Evolutionary conservation across 1,284 basidiomycete species (phyloP).

Genomic region (Phellinidium pouzarii): DNA sequence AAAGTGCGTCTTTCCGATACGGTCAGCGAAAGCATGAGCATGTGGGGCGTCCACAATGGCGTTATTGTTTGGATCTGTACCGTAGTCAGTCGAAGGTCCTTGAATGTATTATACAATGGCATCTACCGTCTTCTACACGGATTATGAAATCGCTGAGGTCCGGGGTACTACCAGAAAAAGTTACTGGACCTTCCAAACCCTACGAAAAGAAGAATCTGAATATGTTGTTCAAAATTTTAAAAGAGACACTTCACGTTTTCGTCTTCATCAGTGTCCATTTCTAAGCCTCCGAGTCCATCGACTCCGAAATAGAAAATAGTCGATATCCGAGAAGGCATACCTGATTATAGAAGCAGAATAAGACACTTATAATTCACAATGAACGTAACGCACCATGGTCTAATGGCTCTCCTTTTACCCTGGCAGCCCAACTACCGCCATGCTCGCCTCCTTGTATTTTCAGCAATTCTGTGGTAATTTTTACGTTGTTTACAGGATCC

Average conservation of each 20-base stretch:
- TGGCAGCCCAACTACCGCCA: slow-evolving; percentile 86
- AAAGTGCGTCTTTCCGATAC: slow-evolving; percentile 69
- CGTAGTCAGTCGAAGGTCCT: background rate
- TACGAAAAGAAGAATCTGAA: slow-evolving; percentile 28
- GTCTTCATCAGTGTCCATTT: slow-evolving; percentile 70
- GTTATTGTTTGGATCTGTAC: slow-evolving; percentile 51
- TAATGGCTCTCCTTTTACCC: slow-evolving; percentile 80
- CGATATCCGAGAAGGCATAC: slow-evolving; percentile 56
- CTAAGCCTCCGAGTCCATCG: slow-evolving; percentile 78
- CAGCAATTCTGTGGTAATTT: slow-evolving; percentile 78
- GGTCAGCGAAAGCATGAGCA: slow-evolving; percentile 52
- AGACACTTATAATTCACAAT: background rate
- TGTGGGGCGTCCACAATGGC: slow-evolving; percentile 47
- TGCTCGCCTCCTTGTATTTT: slow-evolving; percentile 74
- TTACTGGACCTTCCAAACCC: slow-evolving; percentile 67
- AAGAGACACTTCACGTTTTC: slow-evolving; percentile 49
- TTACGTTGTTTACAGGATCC: slow-evolving; percentile 78
- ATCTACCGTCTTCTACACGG: slow-evolving; percentile 71
- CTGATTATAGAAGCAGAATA: slow-evolving; percentile 26
- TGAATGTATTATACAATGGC: slow-evolving; percentile 1
- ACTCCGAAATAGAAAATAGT: slow-evolving; percentile 82
- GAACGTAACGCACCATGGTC: slow-evolving; percentile 43
- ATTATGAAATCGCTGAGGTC: slow-evolving; percentile 80
- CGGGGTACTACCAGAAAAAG: slow-evolving; percentile 64
- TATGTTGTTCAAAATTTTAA: slow-evolving; percentile 10